phyloP scores from a whole-genome alignment of 1,284 basidiomycete genomes.

The Ganoderma leucocontextum region DNA sequence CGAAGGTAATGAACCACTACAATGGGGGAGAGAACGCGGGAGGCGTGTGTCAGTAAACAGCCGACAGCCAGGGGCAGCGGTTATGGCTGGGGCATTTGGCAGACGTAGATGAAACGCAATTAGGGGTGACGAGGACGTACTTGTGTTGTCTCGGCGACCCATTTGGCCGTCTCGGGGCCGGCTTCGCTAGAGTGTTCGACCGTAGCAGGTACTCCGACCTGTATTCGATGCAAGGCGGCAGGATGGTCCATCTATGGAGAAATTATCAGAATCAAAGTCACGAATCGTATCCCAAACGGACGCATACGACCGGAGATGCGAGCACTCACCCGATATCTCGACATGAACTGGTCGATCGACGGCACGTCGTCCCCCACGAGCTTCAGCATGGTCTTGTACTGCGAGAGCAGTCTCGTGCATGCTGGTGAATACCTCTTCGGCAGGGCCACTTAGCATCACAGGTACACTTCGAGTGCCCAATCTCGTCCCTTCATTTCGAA shows the following conservation, averaged over 20 bases:
- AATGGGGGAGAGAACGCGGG: neutral
- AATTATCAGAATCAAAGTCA: neutral
- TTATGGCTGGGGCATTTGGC: neutral
- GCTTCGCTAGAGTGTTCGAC: conserved; percentile 91
- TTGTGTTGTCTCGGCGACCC: conserved; percentile 99
- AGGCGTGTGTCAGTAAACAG: neutral
- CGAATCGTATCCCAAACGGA: neutral
- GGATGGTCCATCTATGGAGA: conserved; percentile 89
- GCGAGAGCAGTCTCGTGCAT: conserved; percentile 90
- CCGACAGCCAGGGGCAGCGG: too few species aligned
- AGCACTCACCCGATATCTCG: conserved; percentile 75
- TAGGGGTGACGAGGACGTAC: conserved; percentile 50
- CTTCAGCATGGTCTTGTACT: conserved; percentile 98
- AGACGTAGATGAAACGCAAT: neutral
- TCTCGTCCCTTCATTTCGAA: neutral
- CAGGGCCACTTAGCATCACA: conserved; percentile 34
- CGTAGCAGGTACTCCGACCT: conserved; percentile 95
- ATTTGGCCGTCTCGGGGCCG: conserved; percentile 90
- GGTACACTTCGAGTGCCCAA: too few species aligned
- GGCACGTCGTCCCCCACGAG: conserved; percentile 87
- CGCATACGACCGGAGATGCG: neutral
- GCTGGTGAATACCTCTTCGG: conserved; percentile 92
- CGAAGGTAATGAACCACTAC: conserved; percentile 97
- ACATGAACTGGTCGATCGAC: conserved; percentile 92
- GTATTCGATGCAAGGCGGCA: conserved; percentile 89